Evolutionary conservation across 495 filamentous ascomycete genomes (phyloP), one percentile per base, ranked within the genome.

Genomic region (Trichocladium uniseriatum): DNA sequence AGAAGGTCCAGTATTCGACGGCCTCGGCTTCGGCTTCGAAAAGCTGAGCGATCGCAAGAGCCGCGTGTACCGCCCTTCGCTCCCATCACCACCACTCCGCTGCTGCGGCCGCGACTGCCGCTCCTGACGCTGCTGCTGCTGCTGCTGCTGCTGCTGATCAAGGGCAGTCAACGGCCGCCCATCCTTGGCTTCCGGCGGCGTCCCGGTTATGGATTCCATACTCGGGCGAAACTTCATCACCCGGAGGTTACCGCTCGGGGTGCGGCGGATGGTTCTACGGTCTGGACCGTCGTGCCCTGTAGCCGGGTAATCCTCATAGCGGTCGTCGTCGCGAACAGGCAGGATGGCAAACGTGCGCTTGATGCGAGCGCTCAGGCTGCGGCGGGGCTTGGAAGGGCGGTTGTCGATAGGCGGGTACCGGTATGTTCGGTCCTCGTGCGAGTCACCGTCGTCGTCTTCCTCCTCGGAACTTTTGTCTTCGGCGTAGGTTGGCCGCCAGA

Each of bases 401-500:
- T 69, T 71, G 38, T 70, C 65, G 36, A 61, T 55, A 16, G 61
- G 57, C n/a, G 69, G 64, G 45, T 70, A 69, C 24, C 55, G 53
- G 48, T 64, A 72, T 16, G 61, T 59, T 19, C 56, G 58, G 14
- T 61, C 61, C 0, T 59, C 56, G 3, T 56, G 40, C 1, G 61
- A 56, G 11, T 69, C 66, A 24, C 73, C 66, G 10, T 71, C 61
- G 7, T 70, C 68, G 47, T 77, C 73, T n/a, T 68, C 70, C 29
- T 75, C 73, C 2, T 7, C 34, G 34, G 31, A 45, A 5, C 18
- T 20, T 6, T 75, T 66, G 48, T 83, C 79, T 24, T 86, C 82
- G 74, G 79, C 84, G 60, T 86, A 87, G 20, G 79, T 41, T 5
- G 89, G 87, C 21, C 80, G 77, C 89, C 89, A 94, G 64, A 84